A percentile compares a stretch with the other conserved stretches of the same genome.
Conservation (phyloP, 2,329 filamentous ascomycete genomes). For the Leptographium procerum region DNA sequence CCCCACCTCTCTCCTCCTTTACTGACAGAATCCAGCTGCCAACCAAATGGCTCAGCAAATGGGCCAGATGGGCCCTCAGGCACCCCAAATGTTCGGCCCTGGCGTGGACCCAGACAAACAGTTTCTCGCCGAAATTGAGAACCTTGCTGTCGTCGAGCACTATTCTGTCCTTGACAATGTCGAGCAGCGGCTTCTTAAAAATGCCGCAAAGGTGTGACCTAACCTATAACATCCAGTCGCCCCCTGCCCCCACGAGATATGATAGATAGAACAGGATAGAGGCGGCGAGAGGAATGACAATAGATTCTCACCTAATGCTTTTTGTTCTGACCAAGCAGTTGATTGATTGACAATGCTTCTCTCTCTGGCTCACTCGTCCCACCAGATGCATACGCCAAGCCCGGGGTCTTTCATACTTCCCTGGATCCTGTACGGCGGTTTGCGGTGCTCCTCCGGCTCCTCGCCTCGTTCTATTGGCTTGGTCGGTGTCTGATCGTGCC, state of each 20-base stretch:
- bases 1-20: background rate
- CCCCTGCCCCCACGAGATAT: background rate
- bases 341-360: background rate
- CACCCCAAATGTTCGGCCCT: constrained; percentile 70
- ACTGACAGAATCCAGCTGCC: constrained; percentile 50
- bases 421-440: constrained; percentile 60
- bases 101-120: constrained; percentile 93
- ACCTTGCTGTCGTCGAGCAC: constrained; percentile 88
- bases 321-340: background rate
- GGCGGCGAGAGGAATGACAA: background rate
- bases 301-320: background rate
- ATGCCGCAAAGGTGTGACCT: constrained; percentile 15
- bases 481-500: constrained; percentile 76
- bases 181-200: constrained; percentile 67
- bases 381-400: constrained; percentile 51
- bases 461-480: constrained; percentile 53
- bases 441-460: constrained; percentile 40
- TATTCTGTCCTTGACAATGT: constrained; percentile 83
- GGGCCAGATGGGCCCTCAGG: constrained; percentile 64
- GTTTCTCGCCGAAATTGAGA: constrained; percentile 86
- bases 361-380: constrained; percentile 11
- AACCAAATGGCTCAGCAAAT: constrained; percentile 89
- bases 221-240: background rate
- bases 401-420: constrained; percentile 54
- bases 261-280: background rate